Evolutionary conservation across 2,329 filamentous ascomycete species (phyloP).

Genomic region (Polychaeton citri): DNA sequence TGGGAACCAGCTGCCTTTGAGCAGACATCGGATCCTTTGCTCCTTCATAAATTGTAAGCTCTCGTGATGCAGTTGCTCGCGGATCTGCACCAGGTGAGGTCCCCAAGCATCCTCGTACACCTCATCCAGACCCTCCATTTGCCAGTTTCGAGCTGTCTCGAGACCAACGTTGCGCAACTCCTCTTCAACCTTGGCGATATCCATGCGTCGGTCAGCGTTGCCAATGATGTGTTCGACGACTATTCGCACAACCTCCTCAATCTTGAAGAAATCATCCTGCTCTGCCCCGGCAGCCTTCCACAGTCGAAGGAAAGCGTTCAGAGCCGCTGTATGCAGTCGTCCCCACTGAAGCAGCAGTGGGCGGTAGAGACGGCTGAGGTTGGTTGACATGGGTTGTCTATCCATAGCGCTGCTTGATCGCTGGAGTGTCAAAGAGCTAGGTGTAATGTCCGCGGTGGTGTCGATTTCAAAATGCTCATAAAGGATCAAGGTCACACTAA

Average conservation of each 20-base stretch:
- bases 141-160: conserved; percentile 61
- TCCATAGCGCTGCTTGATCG: conserved; percentile 42
- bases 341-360: conserved; percentile 90
- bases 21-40: conserved; percentile 78
- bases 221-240: conserved; percentile 83
- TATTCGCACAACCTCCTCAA: conserved; percentile 80
- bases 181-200: conserved; percentile 77
- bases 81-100: conserved; percentile 73
- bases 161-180: conserved; percentile 78
- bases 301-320: conserved; percentile 78
- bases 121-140: conserved; percentile 85
- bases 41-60: conserved; percentile 94
- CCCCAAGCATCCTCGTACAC: conserved; percentile 95
- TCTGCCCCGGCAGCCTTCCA: conserved; percentile 86
- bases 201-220: conserved; percentile 64
- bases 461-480: conserved; percentile 96
- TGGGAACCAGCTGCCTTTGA: conserved; percentile 83
- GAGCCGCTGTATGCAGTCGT: conserved; percentile 66
- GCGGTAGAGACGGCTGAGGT: conserved; percentile 75
- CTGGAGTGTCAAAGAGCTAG: conserved; percentile 6
- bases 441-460: conserved; percentile 11
- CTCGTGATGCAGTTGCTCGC: conserved; percentile 80
- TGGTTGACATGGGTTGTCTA: conserved; percentile 36
- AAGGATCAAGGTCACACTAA: conserved; percentile 74
- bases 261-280: conserved; percentile 81